Conservation (phyloP, 306 rosid genomes). For the Vigna angularis region DNA sequence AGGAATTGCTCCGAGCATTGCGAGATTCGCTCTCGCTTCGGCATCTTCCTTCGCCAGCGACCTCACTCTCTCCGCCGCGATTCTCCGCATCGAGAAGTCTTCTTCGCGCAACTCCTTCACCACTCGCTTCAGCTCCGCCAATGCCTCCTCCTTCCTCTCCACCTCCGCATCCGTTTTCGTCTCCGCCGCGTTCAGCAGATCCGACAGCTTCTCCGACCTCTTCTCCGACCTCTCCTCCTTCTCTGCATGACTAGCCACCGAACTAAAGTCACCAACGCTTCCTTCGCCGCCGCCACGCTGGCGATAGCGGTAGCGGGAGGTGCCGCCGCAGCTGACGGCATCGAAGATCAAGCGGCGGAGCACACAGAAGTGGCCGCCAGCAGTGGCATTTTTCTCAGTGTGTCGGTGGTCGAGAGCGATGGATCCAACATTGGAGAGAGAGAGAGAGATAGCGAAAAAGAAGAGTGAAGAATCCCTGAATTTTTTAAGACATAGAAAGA, state of each 20-base stretch:
- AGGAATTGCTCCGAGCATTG: no score
- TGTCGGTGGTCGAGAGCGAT: constrained; percentile 57
- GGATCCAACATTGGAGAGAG: constrained; percentile 71
- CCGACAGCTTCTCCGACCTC: constrained; percentile 68
- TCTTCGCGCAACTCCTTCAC: constrained; percentile 74
- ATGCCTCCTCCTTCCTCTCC: constrained; percentile 66
- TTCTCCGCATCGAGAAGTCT: no score
- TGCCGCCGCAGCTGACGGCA: constrained; percentile 90
- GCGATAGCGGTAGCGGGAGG: constrained; percentile 62
- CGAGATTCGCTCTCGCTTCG: no score
- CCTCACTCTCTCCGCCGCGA: no score
- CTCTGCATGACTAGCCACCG: constrained; percentile 37
- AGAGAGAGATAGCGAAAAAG: background rate
- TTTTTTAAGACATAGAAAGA: background rate
- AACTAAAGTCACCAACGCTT: background rate
- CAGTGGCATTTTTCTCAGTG: constrained; percentile 32
- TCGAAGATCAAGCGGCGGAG: constrained; percentile 73
- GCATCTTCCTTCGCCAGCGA: no score
- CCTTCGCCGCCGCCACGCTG: constrained; percentile 32
- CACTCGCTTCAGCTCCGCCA: constrained; percentile 68
- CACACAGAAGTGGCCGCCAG: constrained; percentile 58
- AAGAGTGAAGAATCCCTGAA: background rate
- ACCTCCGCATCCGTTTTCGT: constrained; percentile 49
- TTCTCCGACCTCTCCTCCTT: constrained; percentile 47
- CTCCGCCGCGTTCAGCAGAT: constrained; percentile 76